phyloP scores from a whole-genome alignment of 2,329 filamentous ascomycete species.

The Diaporthe destruens region DNA sequence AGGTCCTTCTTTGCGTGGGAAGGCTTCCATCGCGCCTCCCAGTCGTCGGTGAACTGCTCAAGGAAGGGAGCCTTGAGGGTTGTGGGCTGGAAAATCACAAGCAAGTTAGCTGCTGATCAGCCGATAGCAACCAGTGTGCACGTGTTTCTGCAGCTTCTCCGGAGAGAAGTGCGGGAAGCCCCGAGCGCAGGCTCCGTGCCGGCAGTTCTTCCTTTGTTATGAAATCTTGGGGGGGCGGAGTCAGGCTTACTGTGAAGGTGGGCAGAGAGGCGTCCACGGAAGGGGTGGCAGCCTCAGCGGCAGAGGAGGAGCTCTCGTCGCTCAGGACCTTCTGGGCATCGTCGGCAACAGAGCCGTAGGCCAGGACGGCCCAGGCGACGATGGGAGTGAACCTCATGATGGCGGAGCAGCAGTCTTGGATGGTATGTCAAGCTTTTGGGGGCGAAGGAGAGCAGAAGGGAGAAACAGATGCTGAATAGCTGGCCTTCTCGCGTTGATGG shows the following conservation, averaged over 20 bases:
- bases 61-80: conserved; percentile 92
- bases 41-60: conserved; percentile 98
- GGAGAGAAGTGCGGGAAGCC: background rate
- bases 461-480: conserved; percentile 29
- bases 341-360: conserved; percentile 77
- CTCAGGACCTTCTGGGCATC: conserved; percentile 70
- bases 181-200: conserved; percentile 30
- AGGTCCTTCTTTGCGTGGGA: conserved; percentile 96
- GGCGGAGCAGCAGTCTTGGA: conserved; percentile 45
- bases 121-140: background rate
- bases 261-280: conserved; percentile 75
- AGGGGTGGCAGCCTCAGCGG: conserved; percentile 63
- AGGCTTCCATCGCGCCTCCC: conserved; percentile 92
- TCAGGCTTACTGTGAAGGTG: conserved; percentile 83
- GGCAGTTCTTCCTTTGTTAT: background rate
- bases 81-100: conserved; percentile 74
- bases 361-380: conserved; percentile 79
- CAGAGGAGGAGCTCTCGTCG: conserved; percentile 59
- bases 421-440: conserved; percentile 26
- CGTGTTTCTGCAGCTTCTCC: background rate
- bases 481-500: conserved; percentile 23
- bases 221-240: conserved; percentile 8
- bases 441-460: conserved; percentile 12
- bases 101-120: conserved; percentile 23
- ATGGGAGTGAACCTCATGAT: conserved; percentile 88